A percentile compares a stretch with the other conserved stretches of the same genome.
Evolutionary conservation across 306 rosid species (phyloP).

Genomic region (Casuarina glauca): DNA sequence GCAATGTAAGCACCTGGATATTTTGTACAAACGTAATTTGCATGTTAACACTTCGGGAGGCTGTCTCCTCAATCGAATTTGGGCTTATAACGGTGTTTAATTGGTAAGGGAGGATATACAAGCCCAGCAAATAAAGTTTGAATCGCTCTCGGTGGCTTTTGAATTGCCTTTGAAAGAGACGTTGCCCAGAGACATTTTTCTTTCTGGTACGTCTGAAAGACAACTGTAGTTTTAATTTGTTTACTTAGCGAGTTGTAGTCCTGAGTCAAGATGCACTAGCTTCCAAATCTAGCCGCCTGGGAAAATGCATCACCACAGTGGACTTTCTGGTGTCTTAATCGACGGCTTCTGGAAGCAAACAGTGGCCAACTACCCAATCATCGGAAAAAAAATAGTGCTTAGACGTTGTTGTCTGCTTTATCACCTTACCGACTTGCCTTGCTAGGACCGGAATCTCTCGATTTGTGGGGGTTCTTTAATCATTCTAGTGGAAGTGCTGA

Average conservation of each 20-base stretch:
- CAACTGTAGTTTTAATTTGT: too few species aligned
- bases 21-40: not conserved
- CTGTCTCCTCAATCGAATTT: not conserved
- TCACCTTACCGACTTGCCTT: too few species aligned
- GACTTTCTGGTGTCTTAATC: too few species aligned
- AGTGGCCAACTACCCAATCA: too few species aligned
- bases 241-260: too few species aligned
- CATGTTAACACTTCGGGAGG: not conserved
- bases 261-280: not conserved
- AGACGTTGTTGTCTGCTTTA: too few species aligned
- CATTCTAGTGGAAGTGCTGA: too few species aligned
- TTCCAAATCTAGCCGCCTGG: not conserved
- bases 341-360: too few species aligned
- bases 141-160: not conserved
- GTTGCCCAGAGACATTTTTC: not conserved
- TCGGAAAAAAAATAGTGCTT: too few species aligned
- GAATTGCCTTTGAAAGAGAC: not conserved
- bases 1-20: not conserved
- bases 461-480: too few species aligned
- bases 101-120: not conserved
- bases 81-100: not conserved
- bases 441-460: too few species aligned
- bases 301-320: too few species aligned
- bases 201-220: not conserved
- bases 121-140: not conserved